phyloP scores from a whole-genome alignment of 2,329 filamentous ascomycete genomes.

The Penicillium sp. region DNA sequence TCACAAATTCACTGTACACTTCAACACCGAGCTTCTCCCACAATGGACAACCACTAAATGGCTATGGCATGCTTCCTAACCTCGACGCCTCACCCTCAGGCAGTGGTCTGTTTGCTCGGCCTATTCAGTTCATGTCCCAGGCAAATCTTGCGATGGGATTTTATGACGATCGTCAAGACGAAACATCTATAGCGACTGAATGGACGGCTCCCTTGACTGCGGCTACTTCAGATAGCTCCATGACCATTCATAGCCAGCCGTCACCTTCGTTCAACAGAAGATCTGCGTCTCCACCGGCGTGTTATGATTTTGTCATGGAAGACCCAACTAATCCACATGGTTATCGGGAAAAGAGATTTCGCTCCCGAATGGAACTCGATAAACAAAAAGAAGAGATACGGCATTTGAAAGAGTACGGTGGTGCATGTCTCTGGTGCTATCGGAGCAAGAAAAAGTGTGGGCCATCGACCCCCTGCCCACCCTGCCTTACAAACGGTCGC shows the following conservation, averaged over 20 bases:
- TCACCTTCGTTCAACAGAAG: neutral
- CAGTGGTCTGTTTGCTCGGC: neutral
- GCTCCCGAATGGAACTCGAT: constrained; percentile 13
- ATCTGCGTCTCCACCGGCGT: neutral
- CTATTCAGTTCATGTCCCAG: neutral
- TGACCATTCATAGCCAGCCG: neutral
- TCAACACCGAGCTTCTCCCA: neutral
- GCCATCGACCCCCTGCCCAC: constrained; percentile 16
- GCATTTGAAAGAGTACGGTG: constrained; percentile 24
- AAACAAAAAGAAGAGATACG: constrained; percentile 17
- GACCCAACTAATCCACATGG: constrained; percentile 14
- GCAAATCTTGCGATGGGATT: neutral
- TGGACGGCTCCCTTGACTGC: neutral
- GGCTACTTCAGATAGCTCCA: neutral
- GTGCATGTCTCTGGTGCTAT: constrained; percentile 31
- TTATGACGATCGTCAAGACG: neutral
- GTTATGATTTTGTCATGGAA: constrained; percentile 10
- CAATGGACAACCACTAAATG: neutral
- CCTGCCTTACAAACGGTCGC: constrained; percentile 14
- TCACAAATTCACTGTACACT: neutral
- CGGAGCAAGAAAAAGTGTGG: constrained; percentile 30
- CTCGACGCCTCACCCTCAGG: neutral
- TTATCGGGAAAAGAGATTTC: constrained; percentile 6
- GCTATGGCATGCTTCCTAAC: neutral
- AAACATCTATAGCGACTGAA: neutral